phyloP scores from a whole-genome alignment of 1,284 basidiomycete genomes.

The Cutaneotrichosporon cavernicola region DNA sequence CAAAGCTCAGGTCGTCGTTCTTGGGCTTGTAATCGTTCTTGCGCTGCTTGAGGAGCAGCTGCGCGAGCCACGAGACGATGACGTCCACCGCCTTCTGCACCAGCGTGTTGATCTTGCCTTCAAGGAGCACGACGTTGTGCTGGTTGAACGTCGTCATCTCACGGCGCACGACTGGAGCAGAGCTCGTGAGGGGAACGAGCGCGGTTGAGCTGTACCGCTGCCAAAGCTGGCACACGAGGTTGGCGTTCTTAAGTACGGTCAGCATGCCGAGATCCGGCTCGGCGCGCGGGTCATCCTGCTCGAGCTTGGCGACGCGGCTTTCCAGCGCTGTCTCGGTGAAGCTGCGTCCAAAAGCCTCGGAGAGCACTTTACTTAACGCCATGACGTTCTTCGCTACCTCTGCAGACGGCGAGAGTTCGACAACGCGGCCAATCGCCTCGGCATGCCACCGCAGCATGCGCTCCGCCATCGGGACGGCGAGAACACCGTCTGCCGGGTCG shows the following conservation, averaged over 20 bases:
- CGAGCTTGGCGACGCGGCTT: slow-evolving; percentile 71
- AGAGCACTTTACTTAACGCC: slow-evolving; percentile 77
- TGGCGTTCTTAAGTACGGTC: slow-evolving; percentile 68
- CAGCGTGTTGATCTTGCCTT: slow-evolving; percentile 78
- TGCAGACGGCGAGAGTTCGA: slow-evolving; percentile 73
- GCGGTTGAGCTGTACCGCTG: slow-evolving; percentile 94
- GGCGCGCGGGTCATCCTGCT: slow-evolving; percentile 68
- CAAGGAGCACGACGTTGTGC: slow-evolving; percentile 80
- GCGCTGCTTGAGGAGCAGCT: slow-evolving; percentile 82
- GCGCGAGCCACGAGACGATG: slow-evolving; percentile 67
- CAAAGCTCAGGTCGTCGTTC: slow-evolving; percentile 92
- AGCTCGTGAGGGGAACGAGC: slow-evolving; percentile 80
- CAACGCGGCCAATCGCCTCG: slow-evolving; percentile 85
- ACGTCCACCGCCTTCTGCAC: slow-evolving; percentile 82
- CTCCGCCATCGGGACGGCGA: slow-evolving; percentile 75
- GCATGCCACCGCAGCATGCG: slow-evolving; percentile 94
- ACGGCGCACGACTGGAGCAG: slow-evolving; percentile 80
- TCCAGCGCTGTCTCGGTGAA: slow-evolving; percentile 91
- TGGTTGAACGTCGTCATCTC: slow-evolving; percentile 95
- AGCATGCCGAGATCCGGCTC: slow-evolving; percentile 79
- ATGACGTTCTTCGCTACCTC: slow-evolving; percentile 94
- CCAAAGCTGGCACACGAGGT: slow-evolving; percentile 92
- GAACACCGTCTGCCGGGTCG: slow-evolving; percentile 71
- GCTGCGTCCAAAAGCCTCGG: slow-evolving; percentile 78
- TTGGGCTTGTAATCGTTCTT: slow-evolving; percentile 94